Evolutionary conservation across 495 filamentous ascomycete species (phyloP).

Genomic region (Amniculicola lignicola): DNA sequence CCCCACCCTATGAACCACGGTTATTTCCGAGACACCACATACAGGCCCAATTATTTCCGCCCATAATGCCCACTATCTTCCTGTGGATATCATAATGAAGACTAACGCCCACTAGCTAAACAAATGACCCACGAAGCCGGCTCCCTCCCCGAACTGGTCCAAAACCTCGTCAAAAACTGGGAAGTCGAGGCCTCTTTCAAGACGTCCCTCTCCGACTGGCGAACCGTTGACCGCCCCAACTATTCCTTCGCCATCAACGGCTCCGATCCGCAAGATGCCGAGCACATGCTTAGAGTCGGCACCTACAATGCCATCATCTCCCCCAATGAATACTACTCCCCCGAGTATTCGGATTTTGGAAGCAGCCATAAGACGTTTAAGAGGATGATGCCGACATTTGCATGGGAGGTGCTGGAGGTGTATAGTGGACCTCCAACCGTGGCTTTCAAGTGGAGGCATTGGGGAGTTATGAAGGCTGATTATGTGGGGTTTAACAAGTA

Average conservation of each 20-base stretch:
- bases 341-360: constrained; percentile 55
- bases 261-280: constrained; percentile 51
- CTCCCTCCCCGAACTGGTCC: constrained; percentile 56
- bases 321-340: constrained; percentile 60
- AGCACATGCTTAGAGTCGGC: constrained; percentile 64
- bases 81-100: background rate
- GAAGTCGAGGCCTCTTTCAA: constrained; percentile 69
- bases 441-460: constrained; percentile 61
- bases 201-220: constrained; percentile 57
- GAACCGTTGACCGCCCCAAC: constrained; percentile 54
- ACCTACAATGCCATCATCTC: constrained; percentile 67
- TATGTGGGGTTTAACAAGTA: constrained; percentile 61
- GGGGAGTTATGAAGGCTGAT: constrained; percentile 62
- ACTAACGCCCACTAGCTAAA: constrained; percentile 47
- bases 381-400: constrained; percentile 67
- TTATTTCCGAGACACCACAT: no score
- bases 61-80: no score
- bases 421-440: constrained; percentile 60
- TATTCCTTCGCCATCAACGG: constrained; percentile 64
- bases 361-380: constrained; percentile 65
- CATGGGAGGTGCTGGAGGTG: constrained; percentile 67
- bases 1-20: no score
- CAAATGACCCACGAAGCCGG: constrained; percentile 51
- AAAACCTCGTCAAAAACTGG: constrained; percentile 72
- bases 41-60: no score